These are phyloP conservation scores for Schrenkiella parvula DNA, from an alignment of 345 rosid species.

Conservation along the genomic window DNA sequence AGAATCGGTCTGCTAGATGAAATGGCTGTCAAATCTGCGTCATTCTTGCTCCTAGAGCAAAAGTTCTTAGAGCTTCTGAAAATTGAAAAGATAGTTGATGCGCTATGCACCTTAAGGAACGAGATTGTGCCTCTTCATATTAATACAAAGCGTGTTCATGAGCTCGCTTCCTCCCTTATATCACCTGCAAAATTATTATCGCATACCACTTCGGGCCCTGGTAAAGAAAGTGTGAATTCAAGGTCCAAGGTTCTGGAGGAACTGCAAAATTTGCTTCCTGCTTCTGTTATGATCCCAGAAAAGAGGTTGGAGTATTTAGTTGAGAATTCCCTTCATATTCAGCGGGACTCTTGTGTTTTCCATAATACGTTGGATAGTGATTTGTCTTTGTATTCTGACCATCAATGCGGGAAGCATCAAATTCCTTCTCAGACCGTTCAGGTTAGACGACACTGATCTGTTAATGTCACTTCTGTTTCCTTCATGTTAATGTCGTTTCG, in stretches of 20 bases:
- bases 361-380: conserved; percentile 59
- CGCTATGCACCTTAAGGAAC: conserved; percentile 52
- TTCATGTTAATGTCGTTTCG: background rate
- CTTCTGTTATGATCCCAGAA: conserved; percentile 59
- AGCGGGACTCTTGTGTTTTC: conserved; percentile 55
- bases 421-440: conserved; percentile 67
- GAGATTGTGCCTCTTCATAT: conserved; percentile 61
- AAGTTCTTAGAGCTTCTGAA: conserved; percentile 56
- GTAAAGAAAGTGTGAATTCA: conserved; percentile 33
- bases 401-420: conserved; percentile 57
- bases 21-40: conserved; percentile 46
- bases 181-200: conserved; percentile 31
- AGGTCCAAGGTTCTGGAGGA: conserved; percentile 51
- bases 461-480: background rate
- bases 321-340: conserved; percentile 59
- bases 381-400: conserved; percentile 61
- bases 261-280: conserved; percentile 60
- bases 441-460: conserved; percentile 40
- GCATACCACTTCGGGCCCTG: conserved; percentile 28
- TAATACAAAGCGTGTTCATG: conserved; percentile 44
- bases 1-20: conserved; percentile 54
- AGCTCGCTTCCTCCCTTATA: conserved; percentile 53
- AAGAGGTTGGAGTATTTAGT: conserved; percentile 66
- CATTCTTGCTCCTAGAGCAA: conserved; percentile 61
- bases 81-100: conserved; percentile 41